A percentile compares a stretch with the other conserved stretches of the same genome.
These are phyloP conservation scores for Sesbania bispinosa DNA, from an alignment of 306 rosid genomes.

Conservation along the genomic window DNA sequence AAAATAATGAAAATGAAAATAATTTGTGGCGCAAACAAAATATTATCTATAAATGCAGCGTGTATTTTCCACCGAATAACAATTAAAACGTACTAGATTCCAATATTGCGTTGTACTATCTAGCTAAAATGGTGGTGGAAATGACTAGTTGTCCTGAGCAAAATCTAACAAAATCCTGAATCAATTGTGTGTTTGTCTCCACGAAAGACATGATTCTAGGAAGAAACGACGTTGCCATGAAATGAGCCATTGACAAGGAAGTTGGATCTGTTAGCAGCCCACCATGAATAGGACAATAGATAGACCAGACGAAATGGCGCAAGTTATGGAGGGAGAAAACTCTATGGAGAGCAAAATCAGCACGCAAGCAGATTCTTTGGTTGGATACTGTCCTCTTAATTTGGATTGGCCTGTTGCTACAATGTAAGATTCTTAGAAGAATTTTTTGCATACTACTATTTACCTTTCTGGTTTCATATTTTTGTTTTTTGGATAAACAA, in stretches of 20 bases:
- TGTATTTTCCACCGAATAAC: slow-evolving; percentile 27
- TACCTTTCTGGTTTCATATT: neutral
- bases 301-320: slow-evolving; percentile 6
- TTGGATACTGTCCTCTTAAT: slow-evolving; percentile 8
- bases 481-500: neutral
- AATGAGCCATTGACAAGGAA: neutral
- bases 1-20: neutral
- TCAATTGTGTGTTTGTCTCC: neutral
- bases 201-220: neutral
- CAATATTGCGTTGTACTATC: neutral
- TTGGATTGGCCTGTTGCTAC: neutral
- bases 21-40: slow-evolving; percentile 14
- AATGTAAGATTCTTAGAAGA: neutral
- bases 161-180: slow-evolving; percentile 28
- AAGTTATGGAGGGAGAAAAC: neutral
- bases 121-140: slow-evolving; percentile 15
- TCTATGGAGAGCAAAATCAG: neutral
- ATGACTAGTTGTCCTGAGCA: neutral
- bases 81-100: slow-evolving; percentile 8
- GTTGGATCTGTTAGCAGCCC: neutral
- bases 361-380: neutral
- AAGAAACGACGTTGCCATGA: neutral
- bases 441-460: neutral
- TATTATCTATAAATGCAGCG: slow-evolving; percentile 19
- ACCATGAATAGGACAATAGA: slow-evolving; percentile 15